Base-by-base conservation (phyloP, 768 basidiomycete species). In the Trametes cubensis region DNA sequence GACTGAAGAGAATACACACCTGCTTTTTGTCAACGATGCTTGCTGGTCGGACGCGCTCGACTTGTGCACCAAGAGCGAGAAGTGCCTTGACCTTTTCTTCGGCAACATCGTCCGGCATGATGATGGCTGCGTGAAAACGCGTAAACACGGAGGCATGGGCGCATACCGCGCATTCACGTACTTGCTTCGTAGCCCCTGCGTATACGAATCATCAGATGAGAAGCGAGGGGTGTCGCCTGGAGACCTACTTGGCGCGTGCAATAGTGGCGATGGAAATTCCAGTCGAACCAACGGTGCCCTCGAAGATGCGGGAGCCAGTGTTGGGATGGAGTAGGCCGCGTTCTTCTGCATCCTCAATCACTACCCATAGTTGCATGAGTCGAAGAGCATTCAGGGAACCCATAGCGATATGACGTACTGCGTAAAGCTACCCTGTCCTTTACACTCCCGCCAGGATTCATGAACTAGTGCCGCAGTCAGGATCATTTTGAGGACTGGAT, bases 21-120 rank as follows among this genome's bases (percentile, higher is more conserved):
- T 97, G 95, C 72, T 94, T 94, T 76, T 94, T 93, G 77, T 98
- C 96, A 14, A 99, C 90, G 63, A 98, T 98, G 67, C 95, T 96
- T 4, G 93, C 91, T 4, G 94, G 94, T n/a, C 94, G 82, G 28
- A 95, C 94, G 55, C 90, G 83, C 70, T 93, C 90, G 1, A 98
- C 91, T n/a, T 85, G 79, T 0, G 95, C 95, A 6, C 96, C 96
- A 0, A 98, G 84, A 2, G 89, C 85, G 58, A 83, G 79, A 20
- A 98, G 77, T 0, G 92, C 88, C 66, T 89, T 87, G 2, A 94
- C 88, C 71, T 99, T 99, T 75, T 99, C 96, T 59, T 88, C 83
- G 0, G 93, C 90, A 38, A 96, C 86, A 70, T 94, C 92, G 66
- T 94, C 90, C 0, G 92, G 92, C 85, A 93, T 90, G 58, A 95